phyloP scores from a whole-genome alignment of 2,329 filamentous ascomycete species.

The Fusarium duplospermum region DNA sequence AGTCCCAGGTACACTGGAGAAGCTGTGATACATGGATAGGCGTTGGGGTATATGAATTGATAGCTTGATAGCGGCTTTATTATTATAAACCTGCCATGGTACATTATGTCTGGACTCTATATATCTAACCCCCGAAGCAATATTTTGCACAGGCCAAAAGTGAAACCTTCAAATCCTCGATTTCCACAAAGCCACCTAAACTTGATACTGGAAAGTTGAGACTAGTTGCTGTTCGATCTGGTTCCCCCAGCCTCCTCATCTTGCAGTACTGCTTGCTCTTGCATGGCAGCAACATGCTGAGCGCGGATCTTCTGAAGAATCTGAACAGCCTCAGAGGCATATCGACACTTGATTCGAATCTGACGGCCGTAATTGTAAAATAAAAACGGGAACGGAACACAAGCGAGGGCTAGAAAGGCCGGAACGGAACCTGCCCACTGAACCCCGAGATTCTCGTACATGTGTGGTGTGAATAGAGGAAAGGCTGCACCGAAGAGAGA shows the following conservation, averaged over 20 bases:
- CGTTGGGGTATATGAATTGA: too few species aligned
- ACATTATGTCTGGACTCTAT: background rate
- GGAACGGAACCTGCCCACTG: background rate
- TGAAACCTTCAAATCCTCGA: background rate
- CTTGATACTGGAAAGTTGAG: rapidly evolving
- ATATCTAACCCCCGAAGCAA: background rate
- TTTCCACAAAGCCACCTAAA: background rate
- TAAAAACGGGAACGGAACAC: background rate
- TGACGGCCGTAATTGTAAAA: background rate
- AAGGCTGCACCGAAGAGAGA: background rate
- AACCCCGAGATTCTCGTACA: background rate
- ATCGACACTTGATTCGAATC: background rate
- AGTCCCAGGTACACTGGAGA: too few species aligned
- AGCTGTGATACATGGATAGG: too few species aligned
- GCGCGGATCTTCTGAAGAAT: background rate
- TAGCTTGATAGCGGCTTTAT: background rate
- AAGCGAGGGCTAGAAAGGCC: background rate
- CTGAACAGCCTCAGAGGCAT: background rate
- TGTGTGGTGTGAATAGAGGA: background rate
- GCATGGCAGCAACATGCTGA: background rate
- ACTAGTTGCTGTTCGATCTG: background rate
- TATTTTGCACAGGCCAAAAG: background rate
- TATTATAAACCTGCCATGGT: background rate
- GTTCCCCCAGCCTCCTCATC: background rate
- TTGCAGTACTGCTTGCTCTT: background rate